Base-by-base conservation (phyloP, 495 filamentous ascomycete species). In the Penicillium coffeae region DNA sequence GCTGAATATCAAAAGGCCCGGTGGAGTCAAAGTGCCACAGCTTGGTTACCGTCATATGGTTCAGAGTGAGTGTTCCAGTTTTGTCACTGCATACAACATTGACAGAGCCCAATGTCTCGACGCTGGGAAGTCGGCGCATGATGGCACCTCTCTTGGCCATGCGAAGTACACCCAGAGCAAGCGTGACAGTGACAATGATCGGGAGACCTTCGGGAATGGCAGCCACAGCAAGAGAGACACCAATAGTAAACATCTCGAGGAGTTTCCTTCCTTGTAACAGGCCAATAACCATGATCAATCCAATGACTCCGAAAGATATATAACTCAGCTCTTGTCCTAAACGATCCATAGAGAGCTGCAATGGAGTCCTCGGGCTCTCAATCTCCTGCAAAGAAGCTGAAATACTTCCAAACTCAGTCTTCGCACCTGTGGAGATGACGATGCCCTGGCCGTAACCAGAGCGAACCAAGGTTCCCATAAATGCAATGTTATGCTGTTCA, bases 11-110 rank as follows among this genome's bases (percentile, higher is more conserved):
- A 21, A 93, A 74, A 12, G 89, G 83, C 14, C 75, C 74, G 1
- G 73, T 64, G 18, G 81, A 78, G 49, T 89, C 88, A 57, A 93
- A 90, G 58, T 89, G 85, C 93, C 93, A 99, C 72, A 97, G 83
- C 58, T 95, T 94, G 14, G 90, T 93, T 1, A 94, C 91, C 2
- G 94, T 94, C 92, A 97, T 96, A 60, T 97, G 94, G 61, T 97
- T 99, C 66, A 88, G 87, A 0, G 93, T 99, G 43, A 99, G 66
- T 16, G 93, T 98, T 18, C 92, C 88, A 15, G 93, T 99, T 71
- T 99, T 99, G 70, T 99, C 93, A 61, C 89, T 96, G 71, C 93
- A 99, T 21, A 99, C 88, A 38, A 99, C 93, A 64, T 96, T 97
- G 22, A 99, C 93, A 36, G 89, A 95, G 15, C 94, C 93, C n/a